These are phyloP conservation scores for Phialophora macrospora DNA, from an alignment of 2,329 filamentous ascomycete species.

Conservation along the genomic window DNA sequence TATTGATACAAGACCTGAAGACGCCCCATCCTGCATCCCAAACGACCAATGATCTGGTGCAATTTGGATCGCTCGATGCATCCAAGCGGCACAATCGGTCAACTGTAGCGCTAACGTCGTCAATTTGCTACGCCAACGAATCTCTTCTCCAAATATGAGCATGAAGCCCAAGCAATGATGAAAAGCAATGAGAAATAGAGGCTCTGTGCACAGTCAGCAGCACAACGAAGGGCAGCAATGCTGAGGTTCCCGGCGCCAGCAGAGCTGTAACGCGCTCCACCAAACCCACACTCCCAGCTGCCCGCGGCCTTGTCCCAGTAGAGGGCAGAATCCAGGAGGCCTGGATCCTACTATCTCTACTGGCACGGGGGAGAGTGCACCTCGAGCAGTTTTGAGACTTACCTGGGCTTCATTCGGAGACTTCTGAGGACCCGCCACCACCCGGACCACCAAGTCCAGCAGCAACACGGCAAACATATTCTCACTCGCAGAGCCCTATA, in stretches of 20 bases:
- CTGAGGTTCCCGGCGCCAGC: conserved; percentile 7
- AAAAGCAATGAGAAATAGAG: conserved; percentile 23
- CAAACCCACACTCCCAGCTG: conserved; percentile 9
- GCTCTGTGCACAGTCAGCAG: conserved; percentile 10
- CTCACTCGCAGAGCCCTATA: conserved; percentile 3
- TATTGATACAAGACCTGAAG: background rate
- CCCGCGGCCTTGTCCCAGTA: conserved; percentile 1
- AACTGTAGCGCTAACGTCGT: background rate
- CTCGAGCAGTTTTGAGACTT: conserved; percentile 1
- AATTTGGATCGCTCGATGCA: background rate
- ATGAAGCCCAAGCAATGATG: conserved; percentile 34
- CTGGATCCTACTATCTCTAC: background rate
- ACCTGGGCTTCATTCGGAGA: conserved; percentile 1
- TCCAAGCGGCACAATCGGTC: background rate
- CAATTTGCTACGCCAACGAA: background rate
- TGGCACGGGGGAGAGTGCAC: conserved; percentile 7
- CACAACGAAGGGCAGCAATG: background rate
- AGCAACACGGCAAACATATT: background rate
- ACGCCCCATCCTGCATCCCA: background rate
- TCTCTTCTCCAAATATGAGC: conserved; percentile 34
- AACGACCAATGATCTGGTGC: background rate
- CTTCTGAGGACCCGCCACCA: conserved; percentile 17
- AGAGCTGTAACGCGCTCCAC: conserved; percentile 8
- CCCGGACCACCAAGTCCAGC: background rate
- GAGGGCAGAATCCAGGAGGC: background rate